Percentiles rank a stretch among this genome's conserved stretches.
Conservation (phyloP, 1,284 basidiomycete species). For the Ganoderma boninense region DNA sequence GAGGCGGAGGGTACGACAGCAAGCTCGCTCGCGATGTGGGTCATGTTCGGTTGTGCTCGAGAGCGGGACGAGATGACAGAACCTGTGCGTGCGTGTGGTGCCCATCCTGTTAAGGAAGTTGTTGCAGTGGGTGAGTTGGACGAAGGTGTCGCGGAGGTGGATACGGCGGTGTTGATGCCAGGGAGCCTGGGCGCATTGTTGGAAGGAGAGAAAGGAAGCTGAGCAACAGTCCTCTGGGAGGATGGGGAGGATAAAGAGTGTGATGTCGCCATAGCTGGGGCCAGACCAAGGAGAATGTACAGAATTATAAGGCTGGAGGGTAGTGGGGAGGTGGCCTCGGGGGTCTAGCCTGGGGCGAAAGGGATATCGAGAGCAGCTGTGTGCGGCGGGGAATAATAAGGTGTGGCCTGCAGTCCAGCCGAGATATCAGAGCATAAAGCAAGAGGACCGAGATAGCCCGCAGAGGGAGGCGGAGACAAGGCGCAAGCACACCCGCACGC, state of each 20-base stretch:
- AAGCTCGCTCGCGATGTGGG: constrained; percentile 29
- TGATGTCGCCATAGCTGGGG: constrained; percentile 39
- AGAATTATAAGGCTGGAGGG: constrained; percentile 32
- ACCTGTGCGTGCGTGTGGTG: constrained; percentile 35
- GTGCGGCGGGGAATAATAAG: constrained; percentile 28
- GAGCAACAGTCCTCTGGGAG: constrained; percentile 39
- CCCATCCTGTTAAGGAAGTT: constrained; percentile 28
- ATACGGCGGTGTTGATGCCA: constrained; percentile 26
- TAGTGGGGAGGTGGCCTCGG: constrained; percentile 15
- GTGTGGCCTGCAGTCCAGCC: constrained; percentile 26
- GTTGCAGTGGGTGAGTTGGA: constrained; percentile 34
- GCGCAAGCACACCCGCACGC: constrained; percentile 21
- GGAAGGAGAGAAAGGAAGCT: constrained; percentile 42
- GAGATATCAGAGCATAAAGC: constrained; percentile 34
- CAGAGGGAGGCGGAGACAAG: constrained; percentile 21
- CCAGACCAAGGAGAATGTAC: constrained; percentile 31
- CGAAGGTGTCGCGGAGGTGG: constrained; percentile 22
- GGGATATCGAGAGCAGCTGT: constrained; percentile 27
- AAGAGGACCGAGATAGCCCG: constrained; percentile 27
- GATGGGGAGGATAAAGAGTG: constrained; percentile 41
- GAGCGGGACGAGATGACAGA: constrained; percentile 38
- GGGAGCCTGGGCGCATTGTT: constrained; percentile 34
- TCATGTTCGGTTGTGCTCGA: constrained; percentile 28
- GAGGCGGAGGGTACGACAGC: constrained; percentile 36
- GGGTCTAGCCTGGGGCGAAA: constrained; percentile 14